These are phyloP conservation scores for Nannochloris sp. DNA, from an alignment of 139 green algal species.

Conservation along the genomic window DNA sequence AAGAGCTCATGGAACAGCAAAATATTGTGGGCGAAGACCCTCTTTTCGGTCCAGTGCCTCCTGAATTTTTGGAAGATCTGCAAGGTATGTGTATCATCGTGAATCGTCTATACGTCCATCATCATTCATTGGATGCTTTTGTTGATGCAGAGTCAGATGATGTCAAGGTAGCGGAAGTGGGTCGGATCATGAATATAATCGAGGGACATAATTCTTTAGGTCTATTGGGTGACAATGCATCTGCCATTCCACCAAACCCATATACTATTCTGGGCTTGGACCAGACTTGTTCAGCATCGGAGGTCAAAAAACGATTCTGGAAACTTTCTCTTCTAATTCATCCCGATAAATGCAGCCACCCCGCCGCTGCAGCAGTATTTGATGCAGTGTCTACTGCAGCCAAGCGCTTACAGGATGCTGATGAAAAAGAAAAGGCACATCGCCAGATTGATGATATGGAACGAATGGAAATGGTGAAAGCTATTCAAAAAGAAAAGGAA, in stretches of 20 bases:
- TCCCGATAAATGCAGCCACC: conserved; percentile 85
- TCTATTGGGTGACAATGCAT: neutral
- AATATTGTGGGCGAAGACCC: conserved; percentile 30
- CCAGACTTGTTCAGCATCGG: conserved; percentile 11
- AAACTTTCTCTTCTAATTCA: conserved; percentile 75
- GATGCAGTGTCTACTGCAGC: conserved; percentile 54
- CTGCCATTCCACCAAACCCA: conserved; percentile 29
- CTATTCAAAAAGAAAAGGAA: conserved; percentile 34
- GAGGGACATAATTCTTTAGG: conserved; percentile 2
- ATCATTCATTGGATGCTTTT: neutral
- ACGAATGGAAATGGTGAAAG: conserved; percentile 37
- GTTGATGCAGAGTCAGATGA: conserved; percentile 34
- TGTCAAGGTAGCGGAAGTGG: conserved; percentile 36
- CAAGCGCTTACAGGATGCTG: conserved; percentile 48
- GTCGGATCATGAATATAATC: conserved; percentile 42
- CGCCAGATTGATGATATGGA: conserved; percentile 5
- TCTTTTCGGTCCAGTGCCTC: conserved; percentile 57
- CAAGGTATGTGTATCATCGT: neutral
- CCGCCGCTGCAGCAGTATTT: conserved; percentile 62
- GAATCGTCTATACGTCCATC: too few species aligned
- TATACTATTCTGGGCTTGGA: conserved; percentile 61
- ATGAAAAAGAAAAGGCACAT: conserved; percentile 25
- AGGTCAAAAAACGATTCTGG: conserved; percentile 72
- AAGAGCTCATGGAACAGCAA: neutral
- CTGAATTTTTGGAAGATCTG: conserved; percentile 43